A percentile compares a stretch with the other conserved stretches of the same genome.
Conservation (phyloP, 164 flowering plant species). For the Houttuynia cordata region DNA sequence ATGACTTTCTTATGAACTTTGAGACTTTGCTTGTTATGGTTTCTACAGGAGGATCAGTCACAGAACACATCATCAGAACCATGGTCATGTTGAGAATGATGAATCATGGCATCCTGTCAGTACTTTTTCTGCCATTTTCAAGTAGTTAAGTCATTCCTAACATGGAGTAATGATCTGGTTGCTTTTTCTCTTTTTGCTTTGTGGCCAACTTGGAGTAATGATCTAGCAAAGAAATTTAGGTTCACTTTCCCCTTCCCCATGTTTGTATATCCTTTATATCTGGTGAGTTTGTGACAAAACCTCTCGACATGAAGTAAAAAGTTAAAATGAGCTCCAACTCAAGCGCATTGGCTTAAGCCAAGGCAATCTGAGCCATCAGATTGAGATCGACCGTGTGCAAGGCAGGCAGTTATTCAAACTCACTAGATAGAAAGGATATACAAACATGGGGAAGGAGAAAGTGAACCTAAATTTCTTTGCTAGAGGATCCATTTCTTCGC, state of each 20-base stretch:
- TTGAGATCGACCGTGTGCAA: no score
- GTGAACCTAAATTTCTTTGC: slow-evolving; percentile 36
- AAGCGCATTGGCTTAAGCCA: no score
- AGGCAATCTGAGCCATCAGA: no score
- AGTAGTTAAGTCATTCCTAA: neutral
- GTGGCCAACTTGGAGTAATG: slow-evolving; percentile 41
- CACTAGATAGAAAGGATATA: slow-evolving; percentile 69
- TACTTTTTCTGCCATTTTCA: neutral
- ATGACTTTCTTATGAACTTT: neutral
- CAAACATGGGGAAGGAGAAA: slow-evolving; percentile 58
- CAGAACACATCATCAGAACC: slow-evolving; percentile 54
- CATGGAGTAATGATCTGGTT: neutral
- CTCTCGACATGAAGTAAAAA: no score
- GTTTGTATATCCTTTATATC: slow-evolving; percentile 67
- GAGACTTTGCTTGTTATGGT: neutral
- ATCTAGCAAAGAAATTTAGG: slow-evolving; percentile 29
- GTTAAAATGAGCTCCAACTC: no score
- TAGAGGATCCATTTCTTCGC: slow-evolving; percentile 29
- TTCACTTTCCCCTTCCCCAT: slow-evolving; percentile 55
- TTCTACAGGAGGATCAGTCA: slow-evolving; percentile 48
- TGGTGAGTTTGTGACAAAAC: slow-evolving; percentile 25
- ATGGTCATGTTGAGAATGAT: slow-evolving; percentile 45
- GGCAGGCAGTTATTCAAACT: no score
- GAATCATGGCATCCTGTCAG: slow-evolving; percentile 47
- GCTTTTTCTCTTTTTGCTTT: neutral